These are phyloP conservation scores for Selaginella moellendorffii DNA, from an alignment of 75 land plant species.

Conservation along the genomic window DNA sequence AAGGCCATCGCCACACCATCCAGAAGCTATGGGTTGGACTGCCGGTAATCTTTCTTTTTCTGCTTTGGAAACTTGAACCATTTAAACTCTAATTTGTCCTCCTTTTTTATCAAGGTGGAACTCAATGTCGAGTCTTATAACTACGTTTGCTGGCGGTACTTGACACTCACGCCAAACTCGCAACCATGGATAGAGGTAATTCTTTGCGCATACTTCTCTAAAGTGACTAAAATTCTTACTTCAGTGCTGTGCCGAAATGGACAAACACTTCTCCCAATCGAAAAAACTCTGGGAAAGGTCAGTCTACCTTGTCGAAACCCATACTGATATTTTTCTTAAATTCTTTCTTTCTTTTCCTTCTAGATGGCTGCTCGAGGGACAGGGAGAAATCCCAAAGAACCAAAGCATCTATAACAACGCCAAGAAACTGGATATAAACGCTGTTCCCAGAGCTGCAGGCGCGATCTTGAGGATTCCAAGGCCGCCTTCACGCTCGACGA, in stretches of 20 bases:
- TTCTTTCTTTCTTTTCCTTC: background rate
- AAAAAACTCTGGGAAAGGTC: background rate
- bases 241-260: background rate
- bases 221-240: background rate
- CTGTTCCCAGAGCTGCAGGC: too few relatives aligned
- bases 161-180: background rate
- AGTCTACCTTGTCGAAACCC: background rate
- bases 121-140: background rate
- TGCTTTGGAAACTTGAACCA: background rate
- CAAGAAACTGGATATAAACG: too few relatives aligned
- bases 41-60: background rate
- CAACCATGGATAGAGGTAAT: background rate
- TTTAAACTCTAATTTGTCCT: too few relatives aligned
- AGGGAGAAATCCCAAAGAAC: background rate
- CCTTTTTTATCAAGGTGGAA: background rate
- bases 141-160: background rate
- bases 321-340: background rate
- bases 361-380: background rate
- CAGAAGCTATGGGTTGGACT: background rate
- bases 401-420: background rate
- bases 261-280: background rate
- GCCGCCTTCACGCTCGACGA: too few relatives aligned
- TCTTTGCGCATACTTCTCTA: too few relatives aligned
- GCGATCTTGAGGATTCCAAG: too few relatives aligned
- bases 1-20: background rate